Conservation (phyloP, 1,284 basidiomycete genomes). For the Acaromyces ingoldii region DNA sequence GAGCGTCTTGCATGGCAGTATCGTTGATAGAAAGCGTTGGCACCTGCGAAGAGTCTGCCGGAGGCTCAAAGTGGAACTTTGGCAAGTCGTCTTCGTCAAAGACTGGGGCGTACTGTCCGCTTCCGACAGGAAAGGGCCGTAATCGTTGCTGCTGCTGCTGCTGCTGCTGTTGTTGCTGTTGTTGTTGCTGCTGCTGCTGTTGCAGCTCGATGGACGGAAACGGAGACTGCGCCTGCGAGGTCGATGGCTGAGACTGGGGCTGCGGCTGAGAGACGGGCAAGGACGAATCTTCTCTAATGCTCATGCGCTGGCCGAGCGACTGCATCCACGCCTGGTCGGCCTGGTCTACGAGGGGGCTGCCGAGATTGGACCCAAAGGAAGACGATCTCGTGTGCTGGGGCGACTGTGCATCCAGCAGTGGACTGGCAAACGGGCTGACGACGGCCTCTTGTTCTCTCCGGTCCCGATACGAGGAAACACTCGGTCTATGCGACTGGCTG, state of each 20-base stretch:
- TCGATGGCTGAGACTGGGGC: not conserved
- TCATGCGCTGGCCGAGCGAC: conserved; percentile 5
- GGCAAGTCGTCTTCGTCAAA: conserved; percentile 7
- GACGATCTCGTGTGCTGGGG: conserved; percentile 1
- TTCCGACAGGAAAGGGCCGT: not conserved
- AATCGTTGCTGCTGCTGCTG: not conserved
- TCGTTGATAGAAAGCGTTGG: conserved; percentile 7
- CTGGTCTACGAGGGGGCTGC: not conserved
- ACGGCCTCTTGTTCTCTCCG: not conserved
- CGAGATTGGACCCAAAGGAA: not conserved
- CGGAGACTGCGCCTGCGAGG: not conserved
- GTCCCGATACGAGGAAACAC: not conserved
- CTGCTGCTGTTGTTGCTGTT: not conserved
- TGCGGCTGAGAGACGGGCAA: not conserved
- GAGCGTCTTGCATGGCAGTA: not conserved
- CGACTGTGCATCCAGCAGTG: not conserved
- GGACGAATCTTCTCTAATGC: not conserved
- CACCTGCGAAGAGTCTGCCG: not conserved
- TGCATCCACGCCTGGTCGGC: conserved; percentile 7
- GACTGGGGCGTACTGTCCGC: not conserved
- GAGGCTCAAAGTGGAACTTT: too few species aligned
- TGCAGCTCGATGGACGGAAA: not conserved
- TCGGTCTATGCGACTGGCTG: not conserved
- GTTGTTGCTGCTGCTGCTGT: not conserved
- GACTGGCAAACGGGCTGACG: not conserved